These are phyloP conservation scores for Salix exigua DNA, from an alignment of 345 rosid genomes.

Conservation along the genomic window DNA sequence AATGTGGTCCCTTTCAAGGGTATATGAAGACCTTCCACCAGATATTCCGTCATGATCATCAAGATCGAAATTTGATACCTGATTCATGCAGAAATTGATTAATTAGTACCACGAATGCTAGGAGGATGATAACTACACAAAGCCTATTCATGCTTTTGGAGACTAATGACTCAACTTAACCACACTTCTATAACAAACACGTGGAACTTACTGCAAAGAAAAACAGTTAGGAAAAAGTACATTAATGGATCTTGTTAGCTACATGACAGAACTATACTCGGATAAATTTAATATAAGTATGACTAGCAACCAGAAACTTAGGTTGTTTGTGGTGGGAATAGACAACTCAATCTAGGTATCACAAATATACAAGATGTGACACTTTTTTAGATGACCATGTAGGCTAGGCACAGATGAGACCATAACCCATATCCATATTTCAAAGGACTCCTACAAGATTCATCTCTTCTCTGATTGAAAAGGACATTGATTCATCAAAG, in stretches of 20 bases:
- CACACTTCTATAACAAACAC: background rate
- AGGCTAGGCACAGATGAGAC: background rate
- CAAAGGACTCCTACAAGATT: background rate
- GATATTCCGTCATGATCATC: constrained; percentile 56
- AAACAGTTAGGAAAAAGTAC: background rate
- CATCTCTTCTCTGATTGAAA: background rate
- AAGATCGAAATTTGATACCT: constrained; percentile 62
- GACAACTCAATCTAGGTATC: background rate
- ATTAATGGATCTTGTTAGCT: background rate
- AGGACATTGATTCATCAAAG: background rate
- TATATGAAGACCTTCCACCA: constrained; percentile 60
- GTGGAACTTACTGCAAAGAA: background rate
- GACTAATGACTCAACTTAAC: background rate
- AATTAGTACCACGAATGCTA: constrained; percentile 13
- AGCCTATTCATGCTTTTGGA: background rate
- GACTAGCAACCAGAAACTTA: background rate
- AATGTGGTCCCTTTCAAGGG: constrained; percentile 45
- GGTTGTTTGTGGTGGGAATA: background rate
- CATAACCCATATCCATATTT: background rate
- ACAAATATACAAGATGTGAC: background rate
- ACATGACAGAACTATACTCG: background rate
- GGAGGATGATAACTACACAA: background rate
- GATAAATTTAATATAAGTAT: background rate
- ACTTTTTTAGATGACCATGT: background rate
- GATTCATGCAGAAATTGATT: constrained; percentile 12